Percentiles rank a stretch among this genome's conserved stretches.
These are phyloP conservation scores for Amanita rubescens DNA, from an alignment of 768 basidiomycete species.

Conservation along the genomic window DNA sequence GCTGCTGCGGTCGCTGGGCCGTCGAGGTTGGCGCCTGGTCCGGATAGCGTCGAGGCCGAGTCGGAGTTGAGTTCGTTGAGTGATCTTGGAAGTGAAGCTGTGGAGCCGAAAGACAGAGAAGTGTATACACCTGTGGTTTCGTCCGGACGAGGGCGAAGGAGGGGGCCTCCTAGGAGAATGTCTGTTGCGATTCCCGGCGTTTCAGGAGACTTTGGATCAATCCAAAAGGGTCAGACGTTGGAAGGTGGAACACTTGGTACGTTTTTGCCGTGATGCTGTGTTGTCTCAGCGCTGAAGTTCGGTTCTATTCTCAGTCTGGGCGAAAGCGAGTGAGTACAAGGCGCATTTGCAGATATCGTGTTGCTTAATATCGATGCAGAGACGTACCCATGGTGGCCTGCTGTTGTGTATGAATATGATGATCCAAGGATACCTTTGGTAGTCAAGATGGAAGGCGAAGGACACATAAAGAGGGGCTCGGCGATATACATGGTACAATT, in stretches of 20 bases:
- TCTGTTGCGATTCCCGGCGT: constrained; percentile 13
- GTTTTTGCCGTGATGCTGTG: constrained; percentile 13
- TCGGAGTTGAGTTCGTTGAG: constrained; percentile 10
- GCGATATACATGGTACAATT: constrained; percentile 67
- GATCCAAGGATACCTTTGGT: constrained; percentile 48
- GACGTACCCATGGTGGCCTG: constrained; percentile 86
- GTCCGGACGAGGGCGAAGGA: constrained; percentile 1
- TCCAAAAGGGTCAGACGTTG: not conserved
- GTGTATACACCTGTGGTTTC: not conserved
- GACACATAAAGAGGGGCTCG: constrained; percentile 28
- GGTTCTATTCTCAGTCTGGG: constrained; percentile 58
- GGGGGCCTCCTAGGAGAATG: not conserved
- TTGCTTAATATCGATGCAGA: constrained; percentile 28
- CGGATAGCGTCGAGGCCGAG: not conserved
- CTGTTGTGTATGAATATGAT: constrained; percentile 61
- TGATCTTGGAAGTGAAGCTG: constrained; percentile 1
- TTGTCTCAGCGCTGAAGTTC: constrained; percentile 1
- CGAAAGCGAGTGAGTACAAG: constrained; percentile 53
- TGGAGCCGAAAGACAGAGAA: not conserved
- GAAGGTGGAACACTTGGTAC: constrained; percentile 55
- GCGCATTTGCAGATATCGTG: not conserved
- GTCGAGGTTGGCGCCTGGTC: not conserved
- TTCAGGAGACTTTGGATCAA: constrained; percentile 12
- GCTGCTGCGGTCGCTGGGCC: constrained; percentile 1
- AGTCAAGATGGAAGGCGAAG: constrained; percentile 22